phyloP scores from a whole-genome alignment of 768 basidiomycete species.

The Chalciporus pseudorubinellus region DNA sequence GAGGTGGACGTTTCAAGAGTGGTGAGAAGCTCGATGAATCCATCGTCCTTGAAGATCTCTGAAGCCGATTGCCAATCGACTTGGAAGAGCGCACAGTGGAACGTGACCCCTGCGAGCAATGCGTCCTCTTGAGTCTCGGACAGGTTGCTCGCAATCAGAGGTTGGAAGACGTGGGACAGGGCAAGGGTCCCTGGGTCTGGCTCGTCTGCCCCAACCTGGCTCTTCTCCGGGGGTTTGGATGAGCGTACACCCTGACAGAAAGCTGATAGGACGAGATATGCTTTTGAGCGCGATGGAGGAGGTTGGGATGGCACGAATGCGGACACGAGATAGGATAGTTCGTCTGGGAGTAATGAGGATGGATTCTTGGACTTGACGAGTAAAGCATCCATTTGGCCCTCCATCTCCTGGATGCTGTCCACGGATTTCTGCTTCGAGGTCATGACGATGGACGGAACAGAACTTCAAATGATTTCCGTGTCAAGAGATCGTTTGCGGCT shows the following conservation, averaged over 20 bases:
- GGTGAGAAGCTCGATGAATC: slow-evolving; percentile 58
- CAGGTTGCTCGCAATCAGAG: slow-evolving; percentile 47
- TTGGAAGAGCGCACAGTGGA: slow-evolving; percentile 80
- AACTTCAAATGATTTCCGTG: not conserved
- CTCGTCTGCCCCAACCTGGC: slow-evolving; percentile 35
- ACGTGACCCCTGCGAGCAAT: slow-evolving; percentile 55
- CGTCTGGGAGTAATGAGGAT: slow-evolving; percentile 47
- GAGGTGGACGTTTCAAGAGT: slow-evolving; percentile 62
- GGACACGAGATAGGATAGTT: slow-evolving; percentile 49
- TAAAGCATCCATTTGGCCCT: slow-evolving; percentile 26
- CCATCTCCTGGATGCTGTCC: not conserved
- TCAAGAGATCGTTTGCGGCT: not conserved
- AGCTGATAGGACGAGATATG: slow-evolving; percentile 65
- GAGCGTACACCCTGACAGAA: slow-evolving; percentile 60
- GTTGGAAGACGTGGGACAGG: slow-evolving; percentile 50
- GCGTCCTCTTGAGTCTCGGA: slow-evolving; percentile 54
- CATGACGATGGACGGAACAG: slow-evolving; percentile 8
- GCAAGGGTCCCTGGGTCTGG: slow-evolving; percentile 47
- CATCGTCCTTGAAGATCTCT: slow-evolving; percentile 61
- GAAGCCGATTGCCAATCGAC: slow-evolving; percentile 72
- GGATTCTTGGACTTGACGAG: slow-evolving; percentile 35
- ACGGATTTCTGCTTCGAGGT: not conserved
- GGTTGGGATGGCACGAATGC: slow-evolving; percentile 52
- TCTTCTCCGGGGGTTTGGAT: slow-evolving; percentile 33
- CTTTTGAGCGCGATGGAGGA: slow-evolving; percentile 55